A percentile compares a stretch with the other conserved stretches of the same genome.
Evolutionary conservation across 1,139 yeast species (phyloP).

Genomic region (Williopsis jadinii): DNA sequence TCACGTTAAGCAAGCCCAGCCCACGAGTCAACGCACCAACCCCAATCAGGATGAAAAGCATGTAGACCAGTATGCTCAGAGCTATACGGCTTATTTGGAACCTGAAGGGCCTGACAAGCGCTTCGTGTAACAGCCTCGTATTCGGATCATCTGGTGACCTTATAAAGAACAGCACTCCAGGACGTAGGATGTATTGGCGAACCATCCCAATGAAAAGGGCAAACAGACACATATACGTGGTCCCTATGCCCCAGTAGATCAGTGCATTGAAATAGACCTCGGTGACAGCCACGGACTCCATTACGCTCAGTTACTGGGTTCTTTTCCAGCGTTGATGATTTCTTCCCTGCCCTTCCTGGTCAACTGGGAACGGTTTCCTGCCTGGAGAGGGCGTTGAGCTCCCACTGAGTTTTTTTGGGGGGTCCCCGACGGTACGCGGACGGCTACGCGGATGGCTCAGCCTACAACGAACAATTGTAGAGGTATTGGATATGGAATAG

Average conservation of each 20-base stretch:
- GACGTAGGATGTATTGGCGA: slow-evolving; percentile 64
- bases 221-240: slow-evolving; percentile 78
- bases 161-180: slow-evolving; percentile 86
- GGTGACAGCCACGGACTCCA: background rate
- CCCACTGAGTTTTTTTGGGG: no score
- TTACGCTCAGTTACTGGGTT: background rate
- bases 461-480: no score
- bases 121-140: slow-evolving; percentile 82
- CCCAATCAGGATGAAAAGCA: slow-evolving; percentile 64
- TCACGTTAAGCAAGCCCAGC: slow-evolving; percentile 15
- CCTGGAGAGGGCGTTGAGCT: no score
- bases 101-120: slow-evolving; percentile 65
- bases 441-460: no score
- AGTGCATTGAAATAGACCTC: background rate
- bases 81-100: slow-evolving; percentile 70
- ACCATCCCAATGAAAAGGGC: slow-evolving; percentile 85
- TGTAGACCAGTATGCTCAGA: slow-evolving; percentile 71
- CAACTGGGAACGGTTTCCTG: no score
- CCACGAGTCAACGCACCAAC: slow-evolving; percentile 55
- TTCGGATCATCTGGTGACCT: slow-evolving; percentile 94
- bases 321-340: background rate
- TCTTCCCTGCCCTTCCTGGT: no score
- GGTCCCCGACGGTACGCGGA: no score
- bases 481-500: no score
- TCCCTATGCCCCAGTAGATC: slow-evolving; percentile 64